Percentiles rank a stretch among this genome's conserved stretches.
phyloP scores from a whole-genome alignment of 441 rosid genomes.

The Rhodomyrtus psidioides region DNA sequence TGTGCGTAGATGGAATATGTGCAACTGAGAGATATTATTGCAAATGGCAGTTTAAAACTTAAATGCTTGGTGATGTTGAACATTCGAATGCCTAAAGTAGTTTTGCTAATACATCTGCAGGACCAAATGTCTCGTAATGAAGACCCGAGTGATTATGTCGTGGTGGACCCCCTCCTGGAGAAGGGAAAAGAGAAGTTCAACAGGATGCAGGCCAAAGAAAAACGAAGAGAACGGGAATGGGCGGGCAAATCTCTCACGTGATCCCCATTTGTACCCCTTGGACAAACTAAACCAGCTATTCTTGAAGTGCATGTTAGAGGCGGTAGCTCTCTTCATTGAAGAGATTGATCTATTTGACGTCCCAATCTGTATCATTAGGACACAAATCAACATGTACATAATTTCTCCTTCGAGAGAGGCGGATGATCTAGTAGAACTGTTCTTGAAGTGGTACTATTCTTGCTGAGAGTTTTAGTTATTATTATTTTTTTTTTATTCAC shows the following conservation, averaged over 20 bases:
- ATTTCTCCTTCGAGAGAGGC: background rate
- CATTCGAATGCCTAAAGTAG: background rate
- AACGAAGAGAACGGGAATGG: constrained; percentile 77
- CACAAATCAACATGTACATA: background rate
- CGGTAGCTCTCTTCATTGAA: background rate
- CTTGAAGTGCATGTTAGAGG: background rate
- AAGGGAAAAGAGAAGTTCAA: constrained; percentile 96
- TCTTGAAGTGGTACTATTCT: background rate
- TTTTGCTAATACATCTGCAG: constrained; percentile 24
- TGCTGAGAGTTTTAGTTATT: background rate
- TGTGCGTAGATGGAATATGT: background rate
- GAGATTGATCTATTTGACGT: background rate
- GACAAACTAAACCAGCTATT: background rate
- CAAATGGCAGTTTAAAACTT: background rate
- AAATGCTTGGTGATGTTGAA: background rate
- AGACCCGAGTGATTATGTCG: constrained; percentile 80
- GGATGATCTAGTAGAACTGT: background rate
- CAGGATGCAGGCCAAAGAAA: constrained; percentile 84
- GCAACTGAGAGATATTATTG: background rate
- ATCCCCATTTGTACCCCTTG: background rate
- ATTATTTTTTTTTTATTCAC: background rate
- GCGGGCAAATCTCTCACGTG: constrained; percentile 87
- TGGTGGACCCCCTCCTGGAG: constrained; percentile 86
- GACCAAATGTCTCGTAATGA: constrained; percentile 71
- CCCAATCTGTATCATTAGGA: background rate